phyloP scores from a whole-genome alignment of 345 rosid species.

The Populus deltoides region DNA sequence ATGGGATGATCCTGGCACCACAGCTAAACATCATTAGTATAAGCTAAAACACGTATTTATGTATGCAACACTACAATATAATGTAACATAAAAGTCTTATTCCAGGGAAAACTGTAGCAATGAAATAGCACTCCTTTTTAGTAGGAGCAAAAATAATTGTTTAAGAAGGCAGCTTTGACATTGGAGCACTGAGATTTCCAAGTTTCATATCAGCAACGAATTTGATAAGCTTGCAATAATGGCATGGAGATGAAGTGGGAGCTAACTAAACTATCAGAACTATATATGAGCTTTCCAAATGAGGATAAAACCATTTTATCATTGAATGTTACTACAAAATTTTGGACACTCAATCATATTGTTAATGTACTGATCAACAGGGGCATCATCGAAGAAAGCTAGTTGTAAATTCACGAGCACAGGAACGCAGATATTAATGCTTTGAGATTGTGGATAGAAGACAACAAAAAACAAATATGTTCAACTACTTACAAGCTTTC shows the following conservation, averaged over 20 bases:
- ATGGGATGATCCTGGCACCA: neutral
- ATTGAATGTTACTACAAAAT: too few relatives aligned
- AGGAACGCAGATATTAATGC: too few relatives aligned
- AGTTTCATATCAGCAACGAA: neutral
- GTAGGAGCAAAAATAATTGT: slow-evolving; percentile 6
- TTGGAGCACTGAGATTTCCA: slow-evolving; percentile 1
- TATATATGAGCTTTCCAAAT: too few relatives aligned
- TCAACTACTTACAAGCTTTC: slow-evolving; percentile 2
- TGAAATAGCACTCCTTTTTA: neutral
- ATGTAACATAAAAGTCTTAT: neutral
- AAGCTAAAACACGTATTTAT: neutral
- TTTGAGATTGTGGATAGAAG: too few relatives aligned
- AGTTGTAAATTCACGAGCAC: too few relatives aligned
- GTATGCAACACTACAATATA: neutral
- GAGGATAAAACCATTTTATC: too few relatives aligned
- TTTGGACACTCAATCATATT: too few relatives aligned
- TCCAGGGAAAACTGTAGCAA: slow-evolving; percentile 4
- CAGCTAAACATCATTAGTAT: neutral
- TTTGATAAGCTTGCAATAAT: neutral
- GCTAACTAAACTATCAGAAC: too few relatives aligned
- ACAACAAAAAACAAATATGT: neutral
- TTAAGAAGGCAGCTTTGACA: slow-evolving; percentile 1
- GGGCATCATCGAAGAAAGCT: too few relatives aligned
- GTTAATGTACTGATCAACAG: too few relatives aligned
- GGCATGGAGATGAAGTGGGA: neutral